Evolutionary conservation across 176 grass and related monocot species (phyloP), one percentile per base, ranked within the genome.

Genomic region (Phyllostachys edulis): DNA sequence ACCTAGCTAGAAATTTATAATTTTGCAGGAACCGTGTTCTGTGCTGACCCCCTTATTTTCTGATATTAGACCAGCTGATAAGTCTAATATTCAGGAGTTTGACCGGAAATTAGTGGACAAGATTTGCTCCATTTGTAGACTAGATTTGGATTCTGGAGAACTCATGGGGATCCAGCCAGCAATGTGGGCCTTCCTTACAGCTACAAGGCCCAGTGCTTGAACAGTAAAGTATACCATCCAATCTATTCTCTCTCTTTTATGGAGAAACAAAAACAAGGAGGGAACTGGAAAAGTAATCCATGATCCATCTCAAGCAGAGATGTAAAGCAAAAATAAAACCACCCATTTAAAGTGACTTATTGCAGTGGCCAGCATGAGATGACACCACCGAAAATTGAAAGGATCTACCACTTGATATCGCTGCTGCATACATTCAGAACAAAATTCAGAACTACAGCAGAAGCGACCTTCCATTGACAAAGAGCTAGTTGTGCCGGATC

Each of bases 311-410:
- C 46, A n/a, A 68, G n/a, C 14, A 27, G 11, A 54, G 7, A 80
- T 47, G 41, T 50, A 80, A 50, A 56, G 20, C 21, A 34, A 34
- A 34, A 34, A 41, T 9, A 13, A 29, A 72, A 45, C 21, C 47
- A 56, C 49, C 14, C 11, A 38, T 23, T 32, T 9, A 8, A 40
- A 79, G 77, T 79, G 77, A 12, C 0, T 32, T 21, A 34, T 36
- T 67, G 27, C 46, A 54, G 63, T 68, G 63, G 46, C 62, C 45
- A 80, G 46, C 46, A 67, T 54, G 78, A 80, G 78, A 54, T 67
- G 78, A 80, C 78, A 80, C 32, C 78, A 80, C 62, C 65, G 18
- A 6, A 73, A 73, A n/a, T 5, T 52, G 26, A 73, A 52, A 34
- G 47, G 26, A 51, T 29, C 71, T 52, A 51, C 26, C 67, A 70